Evolutionary conservation across 1,284 basidiomycete genomes (phyloP), one percentile per base, ranked within the genome.

Genomic region (Paramarasmius palmivorus): DNA sequence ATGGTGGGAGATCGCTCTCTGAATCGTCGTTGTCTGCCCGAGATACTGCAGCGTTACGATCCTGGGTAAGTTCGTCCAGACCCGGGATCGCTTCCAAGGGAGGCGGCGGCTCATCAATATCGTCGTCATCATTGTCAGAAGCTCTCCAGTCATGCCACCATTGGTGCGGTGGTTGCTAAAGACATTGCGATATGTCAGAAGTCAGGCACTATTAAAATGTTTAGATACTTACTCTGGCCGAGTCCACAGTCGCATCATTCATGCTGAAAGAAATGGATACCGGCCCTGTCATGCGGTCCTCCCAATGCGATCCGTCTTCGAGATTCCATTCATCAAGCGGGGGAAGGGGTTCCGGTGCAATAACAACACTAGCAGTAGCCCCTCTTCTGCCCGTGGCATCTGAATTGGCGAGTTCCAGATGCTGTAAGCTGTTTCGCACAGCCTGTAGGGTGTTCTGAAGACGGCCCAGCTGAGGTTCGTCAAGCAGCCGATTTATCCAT

Each of bases 51-150:
- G 14, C 19, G 2, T 22, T 8, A 6, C 29, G 29, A 32, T 6
- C 29, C 12, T 32, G 29, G 12, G 29, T 6, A 12, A 12, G 7
- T 5, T 40, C 15, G 15, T 70, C 64, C 32, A 68, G 68, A 7
- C 25, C 17, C 6, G 19, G 17, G n/a, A 32, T 46, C 6, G 25
- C 25, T 23, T 25, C 29, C 40, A 42, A 37, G 14, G 42, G 40
- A 17, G 17, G 25, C 12, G 50, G 50, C 25, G 44, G 26, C 7
- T 32, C 39, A 17, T 12, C 3, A 45, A n/a, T 22, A 19, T 44
- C 50, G 10, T 35, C 23, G 19, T 15, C 7, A 20, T 32, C 29
- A 32, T 32, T 12, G 12, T 32, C 12, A 12, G 12, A 6, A 6
- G 29, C 29, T 32, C 29, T 12, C 29, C 29, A 32, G 29, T 12